Conservation (phyloP, 169 alveolate genomes). For the Plasmodium gonderi region DNA sequence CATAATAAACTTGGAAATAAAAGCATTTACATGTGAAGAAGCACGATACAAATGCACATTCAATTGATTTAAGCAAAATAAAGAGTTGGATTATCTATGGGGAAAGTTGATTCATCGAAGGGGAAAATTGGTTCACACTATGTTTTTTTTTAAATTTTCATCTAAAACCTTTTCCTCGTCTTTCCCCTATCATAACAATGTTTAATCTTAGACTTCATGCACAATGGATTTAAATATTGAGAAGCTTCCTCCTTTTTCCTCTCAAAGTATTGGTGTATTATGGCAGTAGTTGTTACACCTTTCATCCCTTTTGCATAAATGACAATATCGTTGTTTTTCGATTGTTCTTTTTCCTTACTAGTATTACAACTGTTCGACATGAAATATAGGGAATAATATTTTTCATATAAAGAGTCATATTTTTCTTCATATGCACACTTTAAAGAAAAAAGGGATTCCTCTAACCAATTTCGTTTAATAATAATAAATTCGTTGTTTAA, state of each 20-base stretch:
- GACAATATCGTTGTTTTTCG: neutral
- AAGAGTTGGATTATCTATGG: no score
- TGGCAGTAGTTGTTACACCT: neutral
- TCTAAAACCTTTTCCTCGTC: conserved; percentile 18
- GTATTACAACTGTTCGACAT: neutral
- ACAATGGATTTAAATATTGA: neutral
- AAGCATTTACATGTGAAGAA: no score
- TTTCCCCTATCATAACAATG: neutral
- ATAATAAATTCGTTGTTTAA: conserved; percentile 36
- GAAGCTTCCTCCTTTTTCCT: conserved; percentile 12
- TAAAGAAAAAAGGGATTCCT: conserved; percentile 9
- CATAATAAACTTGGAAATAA: no score
- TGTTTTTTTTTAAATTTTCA: neutral
- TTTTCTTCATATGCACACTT: conserved; percentile 11
- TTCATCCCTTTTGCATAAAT: neutral
- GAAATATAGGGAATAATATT: conserved; percentile 26
- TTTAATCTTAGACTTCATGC: neutral
- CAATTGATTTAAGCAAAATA: no score
- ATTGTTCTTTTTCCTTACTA: neutral
- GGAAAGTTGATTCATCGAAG: neutral
- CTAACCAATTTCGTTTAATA: conserved; percentile 23
- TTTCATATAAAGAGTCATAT: conserved; percentile 14
- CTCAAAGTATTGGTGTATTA: neutral
- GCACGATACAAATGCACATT: no score
- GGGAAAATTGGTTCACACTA: neutral